These are phyloP conservation scores for Fusarium citri DNA, from an alignment of 2,329 filamentous ascomycete genomes.

Conservation along the genomic window DNA sequence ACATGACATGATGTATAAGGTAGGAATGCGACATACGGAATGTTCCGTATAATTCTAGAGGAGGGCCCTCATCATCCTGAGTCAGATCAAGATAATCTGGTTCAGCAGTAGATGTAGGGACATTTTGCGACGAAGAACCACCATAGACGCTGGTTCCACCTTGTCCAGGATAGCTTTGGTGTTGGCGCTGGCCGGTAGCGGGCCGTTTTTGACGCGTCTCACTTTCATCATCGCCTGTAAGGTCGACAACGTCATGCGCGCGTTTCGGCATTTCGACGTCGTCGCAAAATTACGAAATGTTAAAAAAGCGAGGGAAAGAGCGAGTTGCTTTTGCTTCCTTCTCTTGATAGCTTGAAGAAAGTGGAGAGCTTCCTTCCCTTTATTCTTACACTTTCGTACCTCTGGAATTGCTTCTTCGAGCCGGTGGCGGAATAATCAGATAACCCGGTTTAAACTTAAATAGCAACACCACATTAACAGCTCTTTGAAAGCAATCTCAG, in stretches of 20 bases:
- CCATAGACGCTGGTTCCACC: constrained; percentile 36
- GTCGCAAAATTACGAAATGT: neutral
- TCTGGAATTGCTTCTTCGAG: constrained; percentile 38
- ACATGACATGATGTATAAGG: neutral
- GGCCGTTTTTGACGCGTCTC: constrained; percentile 45
- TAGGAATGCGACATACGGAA: constrained; percentile 50
- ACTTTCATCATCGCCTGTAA: constrained; percentile 53
- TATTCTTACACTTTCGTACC: neutral
- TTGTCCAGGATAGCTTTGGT: constrained; percentile 19
- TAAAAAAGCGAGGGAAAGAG: neutral
- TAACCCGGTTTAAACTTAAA: constrained; percentile 5
- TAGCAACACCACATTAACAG: neutral
- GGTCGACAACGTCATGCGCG: constrained; percentile 53
- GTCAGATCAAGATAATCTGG: constrained; percentile 58
- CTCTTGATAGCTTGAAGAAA: neutral
- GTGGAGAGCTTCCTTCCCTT: constrained; percentile 1
- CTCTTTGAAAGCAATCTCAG: neutral
- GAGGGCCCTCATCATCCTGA: constrained; percentile 56
- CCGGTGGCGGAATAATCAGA: constrained; percentile 14
- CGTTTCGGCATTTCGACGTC: constrained; percentile 52
- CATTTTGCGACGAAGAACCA: constrained; percentile 27
- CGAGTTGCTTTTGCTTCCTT: neutral
- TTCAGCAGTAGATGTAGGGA: constrained; percentile 45
- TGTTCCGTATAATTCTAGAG: constrained; percentile 61
- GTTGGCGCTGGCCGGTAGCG: constrained; percentile 25